phyloP scores from a whole-genome alignment of 2,329 filamentous ascomycete genomes.

The Fusarium temperatum region DNA sequence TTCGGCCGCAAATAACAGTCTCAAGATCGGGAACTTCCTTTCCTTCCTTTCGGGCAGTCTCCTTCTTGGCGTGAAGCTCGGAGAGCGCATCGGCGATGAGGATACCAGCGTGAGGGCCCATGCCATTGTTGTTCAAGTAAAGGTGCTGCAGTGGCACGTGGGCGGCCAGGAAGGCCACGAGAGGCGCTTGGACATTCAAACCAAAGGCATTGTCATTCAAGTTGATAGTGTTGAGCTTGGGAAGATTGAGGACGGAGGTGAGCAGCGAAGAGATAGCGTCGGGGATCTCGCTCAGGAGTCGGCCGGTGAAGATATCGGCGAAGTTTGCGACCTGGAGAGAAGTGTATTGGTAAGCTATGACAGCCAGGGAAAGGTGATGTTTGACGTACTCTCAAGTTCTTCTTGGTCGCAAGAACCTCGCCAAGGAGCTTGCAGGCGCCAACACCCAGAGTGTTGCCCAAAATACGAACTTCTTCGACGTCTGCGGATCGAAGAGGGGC shows the following conservation, averaged over 20 bases:
- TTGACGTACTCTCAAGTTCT: constrained; percentile 73
- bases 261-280: constrained; percentile 86
- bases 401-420: constrained; percentile 84
- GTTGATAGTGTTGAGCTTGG: constrained; percentile 89
- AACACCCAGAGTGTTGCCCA: constrained; percentile 93
- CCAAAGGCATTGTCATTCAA: constrained; percentile 98
- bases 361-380: not conserved
- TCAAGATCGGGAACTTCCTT: constrained; percentile 83
- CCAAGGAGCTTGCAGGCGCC: constrained; percentile 87
- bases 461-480: constrained; percentile 84
- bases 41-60: constrained; percentile 75
- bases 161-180: constrained; percentile 88
- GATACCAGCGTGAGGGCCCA: constrained; percentile 90
- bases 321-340: constrained; percentile 78
- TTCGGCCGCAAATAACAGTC: constrained; percentile 97
- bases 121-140: constrained; percentile 97
- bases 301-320: constrained; percentile 96
- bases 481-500: constrained; percentile 76
- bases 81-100: constrained; percentile 89
- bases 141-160: constrained; percentile 93
- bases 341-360: not conserved
- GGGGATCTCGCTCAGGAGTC: constrained; percentile 92
- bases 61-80: constrained; percentile 84
- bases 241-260: constrained; percentile 84
- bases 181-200: constrained; percentile 90